Conservation (phyloP, 73 alveolate genomes). For the Tetrahymena elliotti region DNA sequence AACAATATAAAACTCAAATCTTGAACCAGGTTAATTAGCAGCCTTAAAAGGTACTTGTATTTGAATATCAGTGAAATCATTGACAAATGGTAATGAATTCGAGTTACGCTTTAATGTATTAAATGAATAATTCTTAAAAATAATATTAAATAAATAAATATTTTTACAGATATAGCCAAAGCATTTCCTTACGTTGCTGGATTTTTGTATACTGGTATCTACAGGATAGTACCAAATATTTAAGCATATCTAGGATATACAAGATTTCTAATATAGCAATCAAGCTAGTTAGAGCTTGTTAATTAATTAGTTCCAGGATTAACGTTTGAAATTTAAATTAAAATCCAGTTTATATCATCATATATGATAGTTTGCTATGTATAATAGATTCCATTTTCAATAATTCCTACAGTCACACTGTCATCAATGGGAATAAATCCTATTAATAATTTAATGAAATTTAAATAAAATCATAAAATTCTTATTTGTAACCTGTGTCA, state of each 20-base stretch:
- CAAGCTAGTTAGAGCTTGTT: background rate
- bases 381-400: background rate
- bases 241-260: background rate
- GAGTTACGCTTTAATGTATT: background rate
- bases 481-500: background rate
- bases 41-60: background rate
- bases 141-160: no score
- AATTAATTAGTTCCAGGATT: background rate
- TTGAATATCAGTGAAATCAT: background rate
- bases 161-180: background rate
- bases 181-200: background rate
- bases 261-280: background rate
- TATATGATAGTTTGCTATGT: background rate
- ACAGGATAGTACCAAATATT: background rate
- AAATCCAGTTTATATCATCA: background rate
- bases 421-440: background rate
- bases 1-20: background rate
- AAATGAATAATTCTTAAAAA: no score
- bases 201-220: background rate
- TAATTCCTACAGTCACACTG: background rate
- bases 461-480: background rate
- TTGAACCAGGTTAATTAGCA: background rate
- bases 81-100: background rate
- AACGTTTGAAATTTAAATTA: background rate
- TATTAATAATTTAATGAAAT: background rate